Percentiles rank a stretch among this genome's conserved stretches.
Evolutionary conservation across 306 rosid genomes (phyloP).

Genomic region (Glycine tomentella): DNA sequence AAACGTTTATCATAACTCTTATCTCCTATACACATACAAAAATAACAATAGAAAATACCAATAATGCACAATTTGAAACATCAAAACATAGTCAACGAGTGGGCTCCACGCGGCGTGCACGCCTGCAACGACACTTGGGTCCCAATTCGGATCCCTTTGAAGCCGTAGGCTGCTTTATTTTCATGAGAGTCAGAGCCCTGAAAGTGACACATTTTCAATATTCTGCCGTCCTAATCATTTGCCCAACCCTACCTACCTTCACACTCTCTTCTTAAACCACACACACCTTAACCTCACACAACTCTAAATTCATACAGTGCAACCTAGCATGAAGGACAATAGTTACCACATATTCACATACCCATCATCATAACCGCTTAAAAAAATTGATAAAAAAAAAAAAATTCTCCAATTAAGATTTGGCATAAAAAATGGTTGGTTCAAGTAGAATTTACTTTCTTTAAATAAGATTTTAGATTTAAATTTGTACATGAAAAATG

Average conservation of each 20-base stretch:
- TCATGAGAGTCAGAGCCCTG: conserved; percentile 86
- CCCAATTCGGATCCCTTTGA: conserved; percentile 39
- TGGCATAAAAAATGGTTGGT: too few relatives aligned
- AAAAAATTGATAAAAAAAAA: neutral
- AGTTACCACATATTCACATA: neutral
- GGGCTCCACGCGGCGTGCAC: conserved; percentile 75
- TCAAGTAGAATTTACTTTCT: too few relatives aligned
- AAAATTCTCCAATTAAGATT: too few relatives aligned
- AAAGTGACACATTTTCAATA: conserved; percentile 55
- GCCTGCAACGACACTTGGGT: conserved; percentile 70
- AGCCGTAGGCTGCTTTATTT: conserved; percentile 27
- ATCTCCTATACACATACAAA: neutral
- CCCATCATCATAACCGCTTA: neutral
- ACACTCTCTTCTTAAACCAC: too few relatives aligned
- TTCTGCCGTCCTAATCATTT: conserved; percentile 63
- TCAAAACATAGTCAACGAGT: conserved; percentile 56
- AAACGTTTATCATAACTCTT: neutral
- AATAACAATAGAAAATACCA: neutral
- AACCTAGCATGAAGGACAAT: conserved; percentile 12
- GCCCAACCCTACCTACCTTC: neutral
- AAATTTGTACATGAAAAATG: too few relatives aligned
- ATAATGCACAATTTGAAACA: neutral
- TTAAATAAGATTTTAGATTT: too few relatives aligned
- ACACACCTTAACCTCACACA: too few relatives aligned
- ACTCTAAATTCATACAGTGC: neutral